A percentile compares a stretch with the other conserved stretches of the same genome.
phyloP scores from a whole-genome alignment of 208 protist species.

The Acanthamoeba sp. region DNA sequence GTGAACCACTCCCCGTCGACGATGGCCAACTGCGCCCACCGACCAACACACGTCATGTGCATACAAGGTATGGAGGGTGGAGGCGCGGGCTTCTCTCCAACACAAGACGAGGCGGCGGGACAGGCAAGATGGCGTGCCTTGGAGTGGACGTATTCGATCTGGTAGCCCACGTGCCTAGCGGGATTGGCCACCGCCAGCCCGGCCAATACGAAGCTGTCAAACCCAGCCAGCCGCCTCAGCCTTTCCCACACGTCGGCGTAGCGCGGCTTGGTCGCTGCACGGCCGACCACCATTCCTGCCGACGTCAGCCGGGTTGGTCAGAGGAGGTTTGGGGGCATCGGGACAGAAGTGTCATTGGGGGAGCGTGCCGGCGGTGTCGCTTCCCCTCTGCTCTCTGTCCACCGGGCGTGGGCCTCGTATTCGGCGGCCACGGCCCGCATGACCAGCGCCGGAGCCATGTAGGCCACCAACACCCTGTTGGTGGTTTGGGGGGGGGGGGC shows the following conservation, averaged over 20 bases:
- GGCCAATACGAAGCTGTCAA: neutral
- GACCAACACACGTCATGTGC: neutral
- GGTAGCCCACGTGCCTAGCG: neutral
- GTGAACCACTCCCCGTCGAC: neutral
- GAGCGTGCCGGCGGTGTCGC: neutral
- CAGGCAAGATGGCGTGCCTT: neutral
- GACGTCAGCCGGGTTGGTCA: too few species aligned
- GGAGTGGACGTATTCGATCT: slow-evolving; percentile 15
- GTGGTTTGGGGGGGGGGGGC: too few species aligned
- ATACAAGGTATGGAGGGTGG: neutral
- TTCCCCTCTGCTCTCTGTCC: neutral
- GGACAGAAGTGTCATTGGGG: too few species aligned
- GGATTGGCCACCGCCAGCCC: neutral
- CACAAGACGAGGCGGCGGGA: too few species aligned
- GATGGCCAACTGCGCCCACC: neutral
- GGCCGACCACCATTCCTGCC: neutral
- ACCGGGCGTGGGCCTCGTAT: neutral
- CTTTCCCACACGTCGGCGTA: slow-evolving; percentile 16
- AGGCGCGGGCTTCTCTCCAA: neutral
- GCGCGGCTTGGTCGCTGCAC: neutral
- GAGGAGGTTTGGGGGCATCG: too few species aligned
- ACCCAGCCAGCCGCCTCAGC: neutral
- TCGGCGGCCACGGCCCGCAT: neutral
- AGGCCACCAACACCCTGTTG: neutral
- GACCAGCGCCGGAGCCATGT: neutral